phyloP scores from a whole-genome alignment of 495 filamentous ascomycete genomes.

The Aspergillus campestris region DNA sequence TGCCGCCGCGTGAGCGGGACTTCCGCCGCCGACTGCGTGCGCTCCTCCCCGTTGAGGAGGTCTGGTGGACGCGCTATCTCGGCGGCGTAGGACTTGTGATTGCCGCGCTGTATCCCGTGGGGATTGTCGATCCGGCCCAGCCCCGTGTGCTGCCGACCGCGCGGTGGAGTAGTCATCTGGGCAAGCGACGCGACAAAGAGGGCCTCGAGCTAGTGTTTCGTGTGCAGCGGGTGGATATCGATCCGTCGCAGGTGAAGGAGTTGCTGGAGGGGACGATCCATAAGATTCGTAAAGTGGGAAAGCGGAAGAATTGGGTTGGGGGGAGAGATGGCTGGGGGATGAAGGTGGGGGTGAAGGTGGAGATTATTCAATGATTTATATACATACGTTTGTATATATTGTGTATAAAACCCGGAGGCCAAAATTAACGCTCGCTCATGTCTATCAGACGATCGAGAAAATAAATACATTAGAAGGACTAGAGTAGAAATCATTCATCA shows the following conservation, averaged over 20 bases:
- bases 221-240: constrained; percentile 20
- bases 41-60: constrained; percentile 35
- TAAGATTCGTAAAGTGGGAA: constrained; percentile 26
- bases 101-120: constrained; percentile 20
- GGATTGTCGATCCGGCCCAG: constrained; percentile 19
- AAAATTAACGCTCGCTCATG: too few relatives aligned
- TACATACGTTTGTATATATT: not conserved
- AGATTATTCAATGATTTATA: constrained; percentile 9
- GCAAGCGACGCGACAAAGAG: constrained; percentile 19
- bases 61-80: constrained; percentile 58
- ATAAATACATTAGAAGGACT: too few relatives aligned
- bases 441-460: too few relatives aligned
- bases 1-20: constrained; percentile 45
- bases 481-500: too few relatives aligned
- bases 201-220: constrained; percentile 18
- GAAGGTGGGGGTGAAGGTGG: constrained; percentile 16
- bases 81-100: constrained; percentile 32
- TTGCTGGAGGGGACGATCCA: constrained; percentile 18
- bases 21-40: constrained; percentile 39
- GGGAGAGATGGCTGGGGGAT: constrained; percentile 25
- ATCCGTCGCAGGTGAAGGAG: constrained; percentile 21
- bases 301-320: constrained; percentile 28
- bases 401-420: too few relatives aligned
- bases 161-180: constrained; percentile 15
- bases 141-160: constrained; percentile 21